Evolutionary conservation across 805 yeast species (phyloP).

Genomic region (Helenozyma rhizophorensis): DNA sequence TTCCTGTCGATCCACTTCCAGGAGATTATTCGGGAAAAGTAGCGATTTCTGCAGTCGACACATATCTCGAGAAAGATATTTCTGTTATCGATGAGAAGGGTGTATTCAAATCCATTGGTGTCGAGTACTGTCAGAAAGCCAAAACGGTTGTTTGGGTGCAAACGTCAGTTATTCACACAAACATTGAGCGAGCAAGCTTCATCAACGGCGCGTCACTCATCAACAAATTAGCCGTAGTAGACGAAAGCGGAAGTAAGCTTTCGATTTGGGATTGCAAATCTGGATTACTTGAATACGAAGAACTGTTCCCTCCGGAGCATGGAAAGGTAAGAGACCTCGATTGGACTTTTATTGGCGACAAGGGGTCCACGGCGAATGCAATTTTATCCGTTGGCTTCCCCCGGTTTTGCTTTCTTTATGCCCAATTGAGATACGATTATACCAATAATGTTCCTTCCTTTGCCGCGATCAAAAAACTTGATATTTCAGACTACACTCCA

Average conservation of each 20-base stretch:
- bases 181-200: conserved; percentile 45
- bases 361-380: conserved; percentile 46
- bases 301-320: conserved; percentile 27
- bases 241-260: conserved; percentile 44
- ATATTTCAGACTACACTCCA: conserved; percentile 64
- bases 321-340: conserved; percentile 65
- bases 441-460: conserved; percentile 77
- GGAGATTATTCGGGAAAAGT: conserved; percentile 34
- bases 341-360: conserved; percentile 64
- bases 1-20: conserved; percentile 21
- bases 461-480: conserved; percentile 68
- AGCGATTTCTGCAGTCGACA: conserved; percentile 58
- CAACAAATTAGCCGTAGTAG: conserved; percentile 72
- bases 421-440: conserved; percentile 85
- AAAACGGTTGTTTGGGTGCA: conserved; percentile 49
- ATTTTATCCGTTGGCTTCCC: conserved; percentile 78
- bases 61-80: conserved; percentile 36
- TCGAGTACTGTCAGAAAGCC: conserved; percentile 14
- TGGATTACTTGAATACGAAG: conserved; percentile 62
- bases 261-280: conserved; percentile 78
- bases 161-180: conserved; percentile 50
- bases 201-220: conserved; percentile 69
- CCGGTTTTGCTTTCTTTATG: conserved; percentile 58
- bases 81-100: conserved; percentile 51
- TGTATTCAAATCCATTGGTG: conserved; percentile 17